Conservation (phyloP, 148 eudicot species). For the Bassia scoparia region DNA sequence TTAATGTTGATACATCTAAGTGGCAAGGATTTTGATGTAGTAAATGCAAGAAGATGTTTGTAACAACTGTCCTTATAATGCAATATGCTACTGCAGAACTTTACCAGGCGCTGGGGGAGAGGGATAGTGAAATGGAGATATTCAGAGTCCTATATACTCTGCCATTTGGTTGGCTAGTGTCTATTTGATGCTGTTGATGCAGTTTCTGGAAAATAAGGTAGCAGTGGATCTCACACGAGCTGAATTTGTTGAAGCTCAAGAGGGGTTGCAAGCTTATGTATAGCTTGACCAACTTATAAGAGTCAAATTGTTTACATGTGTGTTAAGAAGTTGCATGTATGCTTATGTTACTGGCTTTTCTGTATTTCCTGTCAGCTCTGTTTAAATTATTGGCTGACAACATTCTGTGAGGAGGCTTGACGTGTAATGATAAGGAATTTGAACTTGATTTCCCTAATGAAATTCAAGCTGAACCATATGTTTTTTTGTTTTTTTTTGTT, state of each 20-base stretch:
- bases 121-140: conserved; percentile 66
- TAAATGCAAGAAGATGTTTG: background rate
- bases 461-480: background rate
- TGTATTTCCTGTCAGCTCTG: no score
- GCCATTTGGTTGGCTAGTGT: conserved; percentile 97
- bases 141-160: conserved; percentile 70
- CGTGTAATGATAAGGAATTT: background rate
- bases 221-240: conserved; percentile 90
- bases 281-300: background rate
- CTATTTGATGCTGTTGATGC: conserved; percentile 92
- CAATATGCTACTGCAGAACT: conserved; percentile 53
- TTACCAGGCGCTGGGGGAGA: conserved; percentile 74
- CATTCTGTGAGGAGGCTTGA: background rate
- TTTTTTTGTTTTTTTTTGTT: no score
- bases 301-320: no score
- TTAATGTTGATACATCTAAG: background rate
- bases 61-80: background rate
- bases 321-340: no score
- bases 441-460: background rate
- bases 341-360: no score
- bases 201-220: conserved; percentile 95
- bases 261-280: no score
- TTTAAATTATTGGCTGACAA: background rate
- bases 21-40: background rate
- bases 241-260: conserved; percentile 96